phyloP scores from a whole-genome alignment of 148 eudicot genomes.

The Suaeda aralocaspica region DNA sequence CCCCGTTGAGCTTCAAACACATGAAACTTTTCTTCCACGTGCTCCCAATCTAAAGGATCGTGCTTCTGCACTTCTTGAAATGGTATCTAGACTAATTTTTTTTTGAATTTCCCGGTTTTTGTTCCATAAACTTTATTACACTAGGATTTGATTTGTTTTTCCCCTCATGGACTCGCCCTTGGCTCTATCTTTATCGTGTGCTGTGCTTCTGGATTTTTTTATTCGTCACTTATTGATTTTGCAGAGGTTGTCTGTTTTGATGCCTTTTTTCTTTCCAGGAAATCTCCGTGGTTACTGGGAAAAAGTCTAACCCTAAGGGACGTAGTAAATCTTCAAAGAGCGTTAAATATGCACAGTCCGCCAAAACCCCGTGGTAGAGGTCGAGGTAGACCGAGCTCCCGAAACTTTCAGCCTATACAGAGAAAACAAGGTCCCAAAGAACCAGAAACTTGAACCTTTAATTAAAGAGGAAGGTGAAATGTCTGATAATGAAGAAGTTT shows the following conservation, averaged over 20 bases:
- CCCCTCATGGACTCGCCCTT: neutral
- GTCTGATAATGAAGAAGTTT: slow-evolving; percentile 95
- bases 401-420: slow-evolving; percentile 30
- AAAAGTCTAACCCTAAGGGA: slow-evolving; percentile 48
- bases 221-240: no score
- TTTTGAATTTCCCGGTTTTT: neutral
- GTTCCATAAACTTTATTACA: neutral
- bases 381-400: slow-evolving; percentile 50
- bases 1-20: slow-evolving; percentile 99
- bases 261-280: slow-evolving; percentile 47
- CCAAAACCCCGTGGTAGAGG: slow-evolving; percentile 49
- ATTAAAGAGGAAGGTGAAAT: slow-evolving; percentile 99
- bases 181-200: no score
- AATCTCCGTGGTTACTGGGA: slow-evolving; percentile 63
- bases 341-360: slow-evolving; percentile 31
- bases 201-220: no score
- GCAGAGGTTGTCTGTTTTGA: neutral
- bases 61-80: slow-evolving; percentile 88
- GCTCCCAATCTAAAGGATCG: slow-evolving; percentile 99
- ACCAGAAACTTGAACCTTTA: slow-evolving; percentile 67
- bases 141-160: neutral
- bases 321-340: slow-evolving; percentile 66
- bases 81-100: slow-evolving; percentile 42
- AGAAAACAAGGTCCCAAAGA: slow-evolving; percentile 45
- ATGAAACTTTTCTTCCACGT: slow-evolving; percentile 95